phyloP scores from a whole-genome alignment of 2,329 filamentous ascomycete genomes.

The Intubia oerlemansii region DNA sequence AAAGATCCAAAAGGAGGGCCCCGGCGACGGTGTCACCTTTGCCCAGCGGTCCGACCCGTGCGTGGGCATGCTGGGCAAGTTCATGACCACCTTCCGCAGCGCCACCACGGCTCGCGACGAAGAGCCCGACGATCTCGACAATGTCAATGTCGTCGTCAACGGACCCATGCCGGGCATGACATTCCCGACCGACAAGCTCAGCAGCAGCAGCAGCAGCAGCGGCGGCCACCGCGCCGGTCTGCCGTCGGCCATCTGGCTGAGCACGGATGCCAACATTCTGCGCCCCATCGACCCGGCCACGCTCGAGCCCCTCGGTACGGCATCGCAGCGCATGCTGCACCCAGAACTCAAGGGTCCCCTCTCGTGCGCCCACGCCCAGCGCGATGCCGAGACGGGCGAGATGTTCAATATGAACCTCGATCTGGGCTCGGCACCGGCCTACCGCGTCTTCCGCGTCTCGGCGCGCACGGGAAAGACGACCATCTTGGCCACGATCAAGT shows the following conservation, averaged over 20 bases:
- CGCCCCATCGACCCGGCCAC: slow-evolving; percentile 48
- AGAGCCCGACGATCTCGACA: slow-evolving; percentile 16
- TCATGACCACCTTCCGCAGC: slow-evolving; percentile 36
- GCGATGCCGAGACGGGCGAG: slow-evolving; percentile 52
- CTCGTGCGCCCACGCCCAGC: slow-evolving; percentile 49
- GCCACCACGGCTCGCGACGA: slow-evolving; percentile 8
- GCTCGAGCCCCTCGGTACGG: slow-evolving; percentile 48
- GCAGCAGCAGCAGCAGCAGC: slow-evolving; percentile 2
- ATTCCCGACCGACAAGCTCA: not conserved
- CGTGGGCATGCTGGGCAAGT: slow-evolving; percentile 48
- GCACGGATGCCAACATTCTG: slow-evolving; percentile 32
- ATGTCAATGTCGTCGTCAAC: slow-evolving; percentile 45
- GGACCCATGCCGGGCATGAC: slow-evolving; percentile 30
- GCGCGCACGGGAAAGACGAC: slow-evolving; percentile 39
- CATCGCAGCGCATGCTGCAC: slow-evolving; percentile 39
- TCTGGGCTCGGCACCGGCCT: slow-evolving; percentile 31
- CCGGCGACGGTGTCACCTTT: slow-evolving; percentile 37
- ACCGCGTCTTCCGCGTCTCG: slow-evolving; percentile 48
- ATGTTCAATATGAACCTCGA: slow-evolving; percentile 68
- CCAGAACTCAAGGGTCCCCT: slow-evolving; percentile 44
- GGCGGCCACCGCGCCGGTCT: slow-evolving; percentile 18
- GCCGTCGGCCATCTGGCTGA: slow-evolving; percentile 27
- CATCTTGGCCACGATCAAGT: slow-evolving; percentile 35
- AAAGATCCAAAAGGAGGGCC: slow-evolving; percentile 36
- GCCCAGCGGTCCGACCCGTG: slow-evolving; percentile 55